Evolutionary conservation across 257 asterid species (phyloP), one percentile per base, ranked within the genome.

Genomic region (Lycium barbarum): DNA sequence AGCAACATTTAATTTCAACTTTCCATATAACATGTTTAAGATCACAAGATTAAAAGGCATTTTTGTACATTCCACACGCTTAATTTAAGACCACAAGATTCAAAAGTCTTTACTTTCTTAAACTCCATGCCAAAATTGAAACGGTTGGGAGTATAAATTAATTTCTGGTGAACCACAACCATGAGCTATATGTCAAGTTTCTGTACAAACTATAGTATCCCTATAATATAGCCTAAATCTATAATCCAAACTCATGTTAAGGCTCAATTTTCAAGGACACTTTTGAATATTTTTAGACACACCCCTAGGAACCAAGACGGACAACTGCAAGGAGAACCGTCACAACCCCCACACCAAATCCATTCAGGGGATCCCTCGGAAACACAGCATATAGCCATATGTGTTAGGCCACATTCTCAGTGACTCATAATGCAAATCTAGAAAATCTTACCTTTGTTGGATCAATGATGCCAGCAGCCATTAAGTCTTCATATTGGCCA

Each of bases 401-500:
- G 17, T 6, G 14, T 6, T 73, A 2, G 61, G 15, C 20, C 61
- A 22, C 45, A 74, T 49, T 5, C 3, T 74, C 76, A 49, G 36
- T 0, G 9, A 10, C 59, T 20, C 36, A 22, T 54, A 26, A 51
- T 51, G 45, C 26, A 53, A 53, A 22, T 26, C 65, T 17, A 81
- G 45, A 86, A 18, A 45, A 53, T 54, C 82, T 86, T 17, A 95
- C 99, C 98, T 96, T 96, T 6, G 99, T 96, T 47, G 99, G 99
- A 87, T 96, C 99, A 54, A 96, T 96, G 1, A 96, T 96, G 83
- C 98, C 99, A 47, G 98, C 99, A 45, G 98, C 93, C 98, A 95
- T 95, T 79, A 95, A 91, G 89, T 96, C 99, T 89, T 96, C 99
- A 70, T 95, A 96, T 63, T 91, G 88, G 84, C 98, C 99, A 35